These are phyloP conservation scores for Globisporangium heterothallicum DNA, from an alignment of 352 stramenopile genomes.

Conservation along the genomic window DNA sequence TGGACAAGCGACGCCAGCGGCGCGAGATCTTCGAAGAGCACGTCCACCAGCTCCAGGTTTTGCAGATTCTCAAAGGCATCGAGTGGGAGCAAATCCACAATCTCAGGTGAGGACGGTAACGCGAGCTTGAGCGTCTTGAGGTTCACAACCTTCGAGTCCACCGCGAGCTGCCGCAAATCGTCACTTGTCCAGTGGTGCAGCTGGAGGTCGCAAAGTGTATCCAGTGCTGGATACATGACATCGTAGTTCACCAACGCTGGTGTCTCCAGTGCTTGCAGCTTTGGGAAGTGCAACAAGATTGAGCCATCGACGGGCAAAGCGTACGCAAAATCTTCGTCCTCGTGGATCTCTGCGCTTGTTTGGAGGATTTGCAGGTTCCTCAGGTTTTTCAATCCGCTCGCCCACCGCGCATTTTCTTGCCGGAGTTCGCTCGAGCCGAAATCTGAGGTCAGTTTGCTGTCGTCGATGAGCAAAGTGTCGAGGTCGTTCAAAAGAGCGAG, in stretches of 20 bases:
- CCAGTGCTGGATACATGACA: constrained; percentile 18
- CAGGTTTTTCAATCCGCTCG: constrained; percentile 23
- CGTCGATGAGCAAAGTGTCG: constrained; percentile 38
- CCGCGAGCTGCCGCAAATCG: constrained; percentile 29
- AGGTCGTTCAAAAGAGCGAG: constrained; percentile 23
- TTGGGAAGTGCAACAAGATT: constrained; percentile 23
- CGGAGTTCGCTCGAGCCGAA: constrained; percentile 1
- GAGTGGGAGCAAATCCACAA: constrained; percentile 36
- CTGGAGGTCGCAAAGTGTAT: constrained; percentile 29
- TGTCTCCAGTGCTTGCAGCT: constrained; percentile 24
- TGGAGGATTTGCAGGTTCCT: constrained; percentile 32
- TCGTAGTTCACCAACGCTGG: constrained; percentile 30
- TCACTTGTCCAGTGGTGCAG: constrained; percentile 38
- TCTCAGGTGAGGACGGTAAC: constrained; percentile 26
- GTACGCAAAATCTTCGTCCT: constrained; percentile 23
- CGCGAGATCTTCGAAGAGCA: constrained; percentile 42
- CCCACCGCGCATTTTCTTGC: constrained; percentile 17
- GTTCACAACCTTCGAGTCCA: constrained; percentile 6
- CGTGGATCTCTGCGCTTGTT: constrained; percentile 22
- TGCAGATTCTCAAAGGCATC: constrained; percentile 34
- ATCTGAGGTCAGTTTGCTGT: constrained; percentile 3
- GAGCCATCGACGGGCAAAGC: constrained; percentile 29
- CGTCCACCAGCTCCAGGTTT: constrained; percentile 43
- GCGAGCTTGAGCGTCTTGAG: constrained; percentile 25
- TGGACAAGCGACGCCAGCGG: constrained; percentile 34